Base-by-base conservation (phyloP, 305 asterid genomes). In the Solanum hybrid region DNA sequence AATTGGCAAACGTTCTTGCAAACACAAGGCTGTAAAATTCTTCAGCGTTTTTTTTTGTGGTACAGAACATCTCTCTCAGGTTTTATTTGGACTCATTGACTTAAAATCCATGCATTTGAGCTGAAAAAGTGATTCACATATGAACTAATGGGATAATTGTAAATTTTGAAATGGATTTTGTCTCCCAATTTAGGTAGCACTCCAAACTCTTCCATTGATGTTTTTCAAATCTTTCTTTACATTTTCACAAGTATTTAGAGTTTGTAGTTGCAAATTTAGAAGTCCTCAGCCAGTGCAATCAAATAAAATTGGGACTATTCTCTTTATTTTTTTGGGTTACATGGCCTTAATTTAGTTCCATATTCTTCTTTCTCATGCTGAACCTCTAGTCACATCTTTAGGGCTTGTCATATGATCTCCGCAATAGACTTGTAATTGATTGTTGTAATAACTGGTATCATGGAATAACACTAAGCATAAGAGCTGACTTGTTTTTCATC, bases 401-500 rank as follows among this genome's bases (percentile, higher is more conserved):
- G 88, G 40, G 88, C 13, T 51, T 85, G 46, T 51, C 76, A 51
- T 60, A 56, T 56, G n/a, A 20, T 85, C 32, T 85, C 88, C 76
- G 22, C 42, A 56, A 32, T 56, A 29, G 46, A 26, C 76, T 85
- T 20, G 32, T 82, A 29, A 82, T 82, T 46, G 66, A 17, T 29
- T 22, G 38, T 87, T 87, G 60, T 22, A 27, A 27, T 76, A 79
- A 37, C 26, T 0, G 36, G 16, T 10, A 20, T 78, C 85, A 42
- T 51, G 4, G 60, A 79, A 22, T 51, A 60, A 64, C 76, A 31
- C 6, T 27, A 12, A 40, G 14, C 31, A 85, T 82, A 37, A 32
- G 29, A 87, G 27, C 75, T 32, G 40, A 76, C 82, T 87, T 71
- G 72, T 66, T 86, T 91, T 86, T 87, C 42, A 60, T 79, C 42